Evolutionary conservation across 2,329 filamentous ascomycete genomes (phyloP), one percentile per base, ranked within the genome.

Genomic region (Exophiala sideris): DNA sequence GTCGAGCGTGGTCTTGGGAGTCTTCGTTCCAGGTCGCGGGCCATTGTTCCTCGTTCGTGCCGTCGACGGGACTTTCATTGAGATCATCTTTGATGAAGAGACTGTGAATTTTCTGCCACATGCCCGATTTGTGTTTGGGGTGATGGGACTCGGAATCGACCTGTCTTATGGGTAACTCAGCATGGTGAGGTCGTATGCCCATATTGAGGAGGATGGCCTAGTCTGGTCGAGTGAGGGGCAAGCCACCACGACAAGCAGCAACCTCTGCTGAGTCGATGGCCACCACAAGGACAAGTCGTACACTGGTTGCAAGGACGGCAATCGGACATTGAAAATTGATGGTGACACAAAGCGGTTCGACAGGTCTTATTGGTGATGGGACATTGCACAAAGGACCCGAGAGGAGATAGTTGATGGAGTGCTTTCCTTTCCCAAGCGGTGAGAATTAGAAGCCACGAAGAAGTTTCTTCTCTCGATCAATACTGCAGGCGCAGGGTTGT

Each of bases 51-150:
- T 60, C 48, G 10, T 57, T 54, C 5, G 57, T 36, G 36, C 54
- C 55, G n/a, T 57, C 54, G 29, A 57, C 44, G 9, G 51, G 54
- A 52, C 51, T 57, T 35, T 56, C 51, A 9, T 45, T 55, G 11
- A 48, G 48, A 33, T 60, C 59, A 46, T 60, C 57, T 54, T 55
- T 56, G 46, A 52, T 48, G 48, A 59, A 62, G 35, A 62, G 69
- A 52, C 50, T 52, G 33, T 62, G 54, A 48, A 76, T 62, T 57
- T 71, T 70, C 64, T 75, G 73, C 72, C 72, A 75, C 69, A 76
- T 74, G 61, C 73, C 73, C 65, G 70, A 68, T 58, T 72, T 73
- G 48, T 57, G 54, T 48, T 52, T 58, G 49, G 40, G 34, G 29
- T 54, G 52, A 44, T 52, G 52, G 32, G 57, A 54, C 52, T 62